Evolutionary conservation across 2,329 filamentous ascomycete species (phyloP), one percentile per base, ranked within the genome.

Genomic region (Fusarium pseudograminearum): DNA sequence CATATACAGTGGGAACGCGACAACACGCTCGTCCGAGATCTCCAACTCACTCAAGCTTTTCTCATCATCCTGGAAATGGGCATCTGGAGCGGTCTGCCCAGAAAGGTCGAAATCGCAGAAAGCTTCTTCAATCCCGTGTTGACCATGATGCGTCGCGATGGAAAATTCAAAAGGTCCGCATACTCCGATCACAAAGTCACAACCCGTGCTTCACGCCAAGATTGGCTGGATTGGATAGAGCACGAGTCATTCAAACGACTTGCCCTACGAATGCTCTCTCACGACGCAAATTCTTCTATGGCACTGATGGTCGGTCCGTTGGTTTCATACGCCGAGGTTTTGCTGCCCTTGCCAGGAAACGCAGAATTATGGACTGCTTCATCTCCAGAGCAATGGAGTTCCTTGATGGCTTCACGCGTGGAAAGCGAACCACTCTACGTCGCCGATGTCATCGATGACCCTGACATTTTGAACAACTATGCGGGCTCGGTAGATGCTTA

Each of bases 81-180:
- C 2, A n/a, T 81, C 1, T 81, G 80, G 80, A 80, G 79, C 46
- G 80, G 80, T 3, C 73, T 78, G 16, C 76, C 73, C 15, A 73
- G 80, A 3, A 81, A 81, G 31, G 77, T 81, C 8, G 80, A 82
- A 51, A 79, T 82, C n/a, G 77, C 78, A 7, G 80, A 81, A 47
- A 78, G 77, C 31, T 80, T 80, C 52, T 70, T 80, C 30, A 74
- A 78, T 31, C 77, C 78, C 0, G 59, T 78, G 0, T 42, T 81
- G 8, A 81, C 79, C 3, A 81, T 81, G 76, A 60, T 80, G 42
- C 73, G 79, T 4, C 74, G 79, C 1, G 74, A 74, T 20, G 77
- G 78, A 7, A 77, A 74, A 47, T 77, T 80, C 48, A 72, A 73
- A 33, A 65, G 66, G 14, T 73, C 70, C 2, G 60, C 64, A 1